Evolutionary conservation across 495 filamentous ascomycete species (phyloP).

Genomic region (Tuber magnatum): DNA sequence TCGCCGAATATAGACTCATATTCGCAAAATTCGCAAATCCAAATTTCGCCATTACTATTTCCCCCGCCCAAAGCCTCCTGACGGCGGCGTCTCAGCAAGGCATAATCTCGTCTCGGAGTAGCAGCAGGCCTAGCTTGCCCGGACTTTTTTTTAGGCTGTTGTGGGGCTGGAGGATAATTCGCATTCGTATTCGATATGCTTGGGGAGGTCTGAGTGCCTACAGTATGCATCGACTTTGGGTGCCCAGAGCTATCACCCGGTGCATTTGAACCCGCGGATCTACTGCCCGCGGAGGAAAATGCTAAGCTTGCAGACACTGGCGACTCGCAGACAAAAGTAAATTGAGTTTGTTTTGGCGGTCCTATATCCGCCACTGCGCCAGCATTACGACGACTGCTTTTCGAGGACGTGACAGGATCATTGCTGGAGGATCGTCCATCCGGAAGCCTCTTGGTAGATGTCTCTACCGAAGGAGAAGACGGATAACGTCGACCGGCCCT

Average conservation of each 20-base stretch:
- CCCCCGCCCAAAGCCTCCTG: conserved; percentile 63
- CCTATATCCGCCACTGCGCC: conserved; percentile 17
- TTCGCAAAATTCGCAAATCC: conserved; percentile 92
- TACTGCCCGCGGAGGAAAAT: conserved; percentile 21
- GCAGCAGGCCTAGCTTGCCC: conserved; percentile 44
- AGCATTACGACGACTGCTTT: conserved; percentile 18
- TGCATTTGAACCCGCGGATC: conserved; percentile 6
- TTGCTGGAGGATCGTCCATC: conserved; percentile 17
- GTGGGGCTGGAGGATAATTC: conserved; percentile 42
- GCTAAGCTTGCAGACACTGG: conserved; percentile 36
- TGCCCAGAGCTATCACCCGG: conserved; percentile 19
- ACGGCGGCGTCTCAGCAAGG: conserved; percentile 55
- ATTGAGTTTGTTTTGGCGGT: conserved; percentile 39
- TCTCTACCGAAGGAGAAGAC: conserved; percentile 33
- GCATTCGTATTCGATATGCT: conserved; percentile 35
- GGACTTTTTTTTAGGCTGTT: conserved; percentile 51
- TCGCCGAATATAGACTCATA: conserved; percentile 79
- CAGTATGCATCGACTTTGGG: conserved; percentile 38
- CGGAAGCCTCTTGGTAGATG: conserved; percentile 19
- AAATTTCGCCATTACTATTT: conserved; percentile 63
- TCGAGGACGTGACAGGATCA: conserved; percentile 29
- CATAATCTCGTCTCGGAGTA: conserved; percentile 52
- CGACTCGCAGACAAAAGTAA: conserved; percentile 40
- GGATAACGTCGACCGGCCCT: conserved; percentile 34
- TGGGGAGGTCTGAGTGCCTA: conserved; percentile 41